Conservation (phyloP, 306 rosid genomes). For the Medicago truncatula region DNA sequence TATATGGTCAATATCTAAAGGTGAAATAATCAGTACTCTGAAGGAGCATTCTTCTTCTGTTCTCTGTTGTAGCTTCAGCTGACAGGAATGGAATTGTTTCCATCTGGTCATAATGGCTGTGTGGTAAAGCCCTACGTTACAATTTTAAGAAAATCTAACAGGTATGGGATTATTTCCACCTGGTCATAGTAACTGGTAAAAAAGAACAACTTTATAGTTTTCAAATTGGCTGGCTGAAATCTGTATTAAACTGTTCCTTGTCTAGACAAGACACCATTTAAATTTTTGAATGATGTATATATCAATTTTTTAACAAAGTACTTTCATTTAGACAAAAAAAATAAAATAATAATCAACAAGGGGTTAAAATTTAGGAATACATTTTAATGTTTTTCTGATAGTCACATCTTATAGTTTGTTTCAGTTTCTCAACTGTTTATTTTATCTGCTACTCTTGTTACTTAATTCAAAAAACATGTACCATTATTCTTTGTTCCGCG, state of each 20-base stretch:
- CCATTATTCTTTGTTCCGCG: too few relatives aligned
- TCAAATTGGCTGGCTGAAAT: slow-evolving; percentile 35
- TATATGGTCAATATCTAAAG: slow-evolving; percentile 82
- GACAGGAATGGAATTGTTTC: slow-evolving; percentile 88
- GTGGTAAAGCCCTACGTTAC: slow-evolving; percentile 28
- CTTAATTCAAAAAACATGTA: too few relatives aligned
- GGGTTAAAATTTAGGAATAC: too few relatives aligned
- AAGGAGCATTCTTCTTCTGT: slow-evolving; percentile 85
- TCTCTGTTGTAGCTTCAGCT: slow-evolving; percentile 90
- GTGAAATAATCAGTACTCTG: slow-evolving; percentile 77
- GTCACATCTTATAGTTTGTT: too few relatives aligned
- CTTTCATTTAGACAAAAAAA: slow-evolving; percentile 4
- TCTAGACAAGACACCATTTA: slow-evolving; percentile 36
- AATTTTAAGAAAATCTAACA: slow-evolving; percentile 42
- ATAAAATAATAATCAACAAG: too few relatives aligned
- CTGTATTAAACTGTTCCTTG: slow-evolving; percentile 19
- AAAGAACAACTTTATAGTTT: slow-evolving; percentile 27
- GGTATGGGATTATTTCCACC: slow-evolving; percentile 77
- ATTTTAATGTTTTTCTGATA: too few relatives aligned
- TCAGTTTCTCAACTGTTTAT: too few relatives aligned
- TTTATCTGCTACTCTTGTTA: too few relatives aligned
- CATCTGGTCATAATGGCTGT: slow-evolving; percentile 66
- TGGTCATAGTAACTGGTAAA: slow-evolving; percentile 57
- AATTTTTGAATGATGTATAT: slow-evolving; percentile 34
- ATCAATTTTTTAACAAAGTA: slow-evolving; percentile 4